phyloP scores from a whole-genome alignment of 331 rosid species.

The Dryas integrifolia region DNA sequence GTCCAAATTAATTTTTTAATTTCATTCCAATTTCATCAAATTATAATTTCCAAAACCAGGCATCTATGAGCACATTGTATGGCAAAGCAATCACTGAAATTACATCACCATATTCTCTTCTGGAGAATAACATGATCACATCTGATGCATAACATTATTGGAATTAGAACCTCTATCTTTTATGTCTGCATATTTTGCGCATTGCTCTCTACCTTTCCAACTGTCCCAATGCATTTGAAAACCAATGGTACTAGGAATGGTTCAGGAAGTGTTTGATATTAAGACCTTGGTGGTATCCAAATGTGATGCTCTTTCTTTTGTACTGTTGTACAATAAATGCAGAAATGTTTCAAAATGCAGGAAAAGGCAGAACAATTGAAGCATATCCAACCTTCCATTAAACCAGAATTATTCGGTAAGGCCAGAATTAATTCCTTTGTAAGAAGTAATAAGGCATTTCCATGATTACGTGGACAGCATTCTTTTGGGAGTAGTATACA shows the following conservation, averaged over 20 bases:
- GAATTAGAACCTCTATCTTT: constrained; percentile 4
- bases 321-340: constrained; percentile 9
- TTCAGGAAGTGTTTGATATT: background rate
- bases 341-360: background rate
- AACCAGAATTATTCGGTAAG: constrained; percentile 19
- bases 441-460: background rate
- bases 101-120: constrained; percentile 8
- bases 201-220: constrained; percentile 13
- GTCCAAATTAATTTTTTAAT: background rate
- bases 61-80: constrained; percentile 22
- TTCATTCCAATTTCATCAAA: background rate
- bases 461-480: constrained; percentile 3
- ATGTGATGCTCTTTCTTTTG: background rate
- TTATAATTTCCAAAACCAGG: constrained; percentile 8
- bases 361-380: constrained; percentile 6
- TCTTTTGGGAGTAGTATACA: background rate
- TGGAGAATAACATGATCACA: constrained; percentile 6
- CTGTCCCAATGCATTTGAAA: constrained; percentile 5
- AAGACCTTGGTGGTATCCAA: background rate
- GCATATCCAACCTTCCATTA: constrained; percentile 16
- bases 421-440: background rate
- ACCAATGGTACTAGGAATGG: background rate
- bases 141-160: background rate
- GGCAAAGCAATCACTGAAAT: background rate
- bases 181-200: constrained; percentile 15